Evolutionary conservation across 2,329 filamentous ascomycete species (phyloP).

Genomic region (Colletotrichum eleusines): DNA sequence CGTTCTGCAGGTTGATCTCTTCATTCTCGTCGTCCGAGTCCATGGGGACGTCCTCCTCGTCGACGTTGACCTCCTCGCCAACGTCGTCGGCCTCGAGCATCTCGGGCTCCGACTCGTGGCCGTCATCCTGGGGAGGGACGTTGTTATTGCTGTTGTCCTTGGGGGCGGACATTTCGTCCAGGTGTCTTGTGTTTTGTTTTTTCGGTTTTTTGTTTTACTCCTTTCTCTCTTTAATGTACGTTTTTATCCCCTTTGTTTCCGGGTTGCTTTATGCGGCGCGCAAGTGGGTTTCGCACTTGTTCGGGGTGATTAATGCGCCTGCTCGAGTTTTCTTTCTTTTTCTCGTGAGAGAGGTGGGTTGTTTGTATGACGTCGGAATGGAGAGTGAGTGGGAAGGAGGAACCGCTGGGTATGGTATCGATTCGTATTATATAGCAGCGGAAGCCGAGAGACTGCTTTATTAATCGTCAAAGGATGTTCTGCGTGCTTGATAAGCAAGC

Average conservation of each 20-base stretch:
- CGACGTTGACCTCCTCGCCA: conserved; percentile 76
- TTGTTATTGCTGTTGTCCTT: conserved; percentile 18
- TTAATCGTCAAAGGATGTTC: conserved; percentile 36
- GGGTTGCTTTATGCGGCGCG: background rate
- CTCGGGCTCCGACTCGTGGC: conserved; percentile 62
- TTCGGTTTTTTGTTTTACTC: background rate
- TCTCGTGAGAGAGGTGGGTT: background rate
- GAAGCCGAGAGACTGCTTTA: conserved; percentile 13
- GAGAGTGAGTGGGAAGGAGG: background rate
- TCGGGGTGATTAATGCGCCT: conserved; percentile 14
- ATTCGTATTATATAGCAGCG: conserved; percentile 16
- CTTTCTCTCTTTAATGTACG: background rate
- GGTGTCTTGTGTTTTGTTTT: background rate
- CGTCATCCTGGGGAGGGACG: conserved; percentile 28
- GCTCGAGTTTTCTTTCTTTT: background rate
- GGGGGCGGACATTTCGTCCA: conserved; percentile 34
- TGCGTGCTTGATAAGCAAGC: conserved; percentile 39
- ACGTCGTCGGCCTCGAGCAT: conserved; percentile 83
- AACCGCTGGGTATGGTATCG: conserved; percentile 28
- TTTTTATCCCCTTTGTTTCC: background rate
- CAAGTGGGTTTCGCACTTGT: background rate
- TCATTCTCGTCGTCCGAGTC: conserved; percentile 78
- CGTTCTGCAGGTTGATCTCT: conserved; percentile 87
- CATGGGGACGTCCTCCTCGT: conserved; percentile 79
- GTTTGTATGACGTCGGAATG: background rate